phyloP scores from a whole-genome alignment of 257 asterid species.

The Phtheirospermum japonicum region DNA sequence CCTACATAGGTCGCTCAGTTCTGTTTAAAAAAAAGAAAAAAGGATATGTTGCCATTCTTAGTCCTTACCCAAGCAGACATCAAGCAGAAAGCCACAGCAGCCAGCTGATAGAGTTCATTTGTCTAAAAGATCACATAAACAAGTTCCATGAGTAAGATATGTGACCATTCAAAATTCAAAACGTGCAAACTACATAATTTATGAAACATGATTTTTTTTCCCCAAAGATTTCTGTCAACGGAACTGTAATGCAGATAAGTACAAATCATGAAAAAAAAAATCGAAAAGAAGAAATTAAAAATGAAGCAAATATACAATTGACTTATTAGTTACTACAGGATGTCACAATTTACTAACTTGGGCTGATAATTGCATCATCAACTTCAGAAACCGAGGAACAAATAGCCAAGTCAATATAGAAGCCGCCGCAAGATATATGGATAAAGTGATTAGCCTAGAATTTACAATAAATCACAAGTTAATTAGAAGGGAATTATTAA shows the following conservation, averaged over 20 bases:
- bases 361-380: constrained; percentile 79
- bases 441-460: constrained; percentile 70
- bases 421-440: constrained; percentile 64
- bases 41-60: neutral
- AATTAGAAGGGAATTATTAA: constrained; percentile 18
- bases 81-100: constrained; percentile 95
- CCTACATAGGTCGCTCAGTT: neutral
- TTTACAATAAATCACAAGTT: constrained; percentile 21
- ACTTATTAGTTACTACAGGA: constrained; percentile 24
- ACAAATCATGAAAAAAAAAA: constrained; percentile 37
- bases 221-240: neutral
- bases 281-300: neutral
- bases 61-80: constrained; percentile 91
- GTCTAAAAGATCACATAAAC: constrained; percentile 50
- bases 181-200: neutral
- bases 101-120: constrained; percentile 91
- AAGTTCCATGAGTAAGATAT: constrained; percentile 30
- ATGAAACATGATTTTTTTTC: neutral
- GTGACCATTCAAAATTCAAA: neutral
- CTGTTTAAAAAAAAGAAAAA: neutral
- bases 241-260: constrained; percentile 16
- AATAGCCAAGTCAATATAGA: constrained; percentile 77
- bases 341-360: constrained; percentile 55
- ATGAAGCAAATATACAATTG: constrained; percentile 20
- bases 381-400: constrained; percentile 80